phyloP scores from a whole-genome alignment of 768 basidiomycete species.

The Pisolithus marmoratus region DNA sequence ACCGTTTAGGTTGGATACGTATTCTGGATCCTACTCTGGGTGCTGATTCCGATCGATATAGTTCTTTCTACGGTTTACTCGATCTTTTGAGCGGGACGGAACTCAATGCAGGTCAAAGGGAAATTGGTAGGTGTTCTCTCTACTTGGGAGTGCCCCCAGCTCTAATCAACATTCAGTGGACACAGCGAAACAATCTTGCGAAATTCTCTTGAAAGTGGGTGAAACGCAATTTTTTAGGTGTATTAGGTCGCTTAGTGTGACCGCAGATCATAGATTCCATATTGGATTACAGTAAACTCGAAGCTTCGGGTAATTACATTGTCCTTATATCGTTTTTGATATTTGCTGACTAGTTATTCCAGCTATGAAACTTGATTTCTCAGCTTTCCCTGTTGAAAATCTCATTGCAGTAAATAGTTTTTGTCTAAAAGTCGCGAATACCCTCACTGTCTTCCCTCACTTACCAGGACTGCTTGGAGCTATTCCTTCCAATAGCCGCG shows the following conservation, averaged over 20 bases:
- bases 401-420: conserved; percentile 52
- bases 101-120: conserved; percentile 60
- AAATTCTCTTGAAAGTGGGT: conserved; percentile 59
- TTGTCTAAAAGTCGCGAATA: neutral
- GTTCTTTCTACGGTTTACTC: conserved; percentile 72
- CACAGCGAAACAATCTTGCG: conserved; percentile 76
- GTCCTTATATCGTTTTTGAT: neutral
- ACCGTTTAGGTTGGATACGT: conserved; percentile 49
- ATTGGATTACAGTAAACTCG: conserved; percentile 73
- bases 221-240: too few relatives aligned
- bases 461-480: conserved; percentile 66
- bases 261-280: conserved; percentile 72
- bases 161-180: conserved; percentile 40
- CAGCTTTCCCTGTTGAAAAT: conserved; percentile 64
- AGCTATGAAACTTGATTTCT: conserved; percentile 68
- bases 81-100: conserved; percentile 71
- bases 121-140: conserved; percentile 45
- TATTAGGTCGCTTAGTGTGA: neutral
- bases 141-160: neutral
- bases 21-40: neutral
- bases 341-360: neutral
- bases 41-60: conserved; percentile 16
- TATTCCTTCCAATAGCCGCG: conserved; percentile 68
- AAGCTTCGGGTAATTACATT: conserved; percentile 52
- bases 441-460: neutral